These are phyloP conservation scores for Eucalyptus pauciflora DNA, from an alignment of 345 rosid genomes.

Conservation along the genomic window DNA sequence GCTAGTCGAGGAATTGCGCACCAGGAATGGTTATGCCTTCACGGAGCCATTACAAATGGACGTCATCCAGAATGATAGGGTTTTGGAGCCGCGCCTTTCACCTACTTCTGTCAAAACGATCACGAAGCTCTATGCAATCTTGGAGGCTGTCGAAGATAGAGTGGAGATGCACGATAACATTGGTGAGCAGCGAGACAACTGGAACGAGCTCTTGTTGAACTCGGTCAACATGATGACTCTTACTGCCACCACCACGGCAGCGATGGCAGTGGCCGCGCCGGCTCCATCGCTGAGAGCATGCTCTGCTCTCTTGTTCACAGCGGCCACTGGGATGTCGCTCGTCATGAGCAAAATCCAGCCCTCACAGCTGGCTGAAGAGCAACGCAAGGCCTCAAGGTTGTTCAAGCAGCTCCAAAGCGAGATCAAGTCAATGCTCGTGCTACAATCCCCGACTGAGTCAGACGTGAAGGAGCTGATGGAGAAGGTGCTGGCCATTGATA, in stretches of 20 bases:
- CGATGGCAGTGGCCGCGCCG: background rate
- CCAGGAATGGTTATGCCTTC: too few species aligned
- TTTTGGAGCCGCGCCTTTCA: background rate
- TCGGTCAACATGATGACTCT: constrained; percentile 63
- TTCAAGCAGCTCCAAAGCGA: background rate
- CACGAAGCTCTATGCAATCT: constrained; percentile 21
- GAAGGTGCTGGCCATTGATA: constrained; percentile 25
- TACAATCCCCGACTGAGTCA: background rate
- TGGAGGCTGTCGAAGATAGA: constrained; percentile 49
- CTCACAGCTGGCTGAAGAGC: background rate
- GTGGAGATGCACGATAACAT: constrained; percentile 64
- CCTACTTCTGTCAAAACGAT: background rate
- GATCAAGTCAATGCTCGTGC: background rate
- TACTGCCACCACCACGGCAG: constrained; percentile 21
- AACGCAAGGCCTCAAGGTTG: background rate
- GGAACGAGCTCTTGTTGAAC: constrained; percentile 51
- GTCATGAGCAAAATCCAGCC: constrained; percentile 5
- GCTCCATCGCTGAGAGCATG: background rate
- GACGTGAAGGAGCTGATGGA: constrained; percentile 7
- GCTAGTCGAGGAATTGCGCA: too few species aligned
- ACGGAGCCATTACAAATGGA: too few species aligned
- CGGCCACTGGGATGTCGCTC: background rate
- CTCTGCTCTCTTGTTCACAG: background rate
- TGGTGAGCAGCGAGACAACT: constrained; percentile 50
- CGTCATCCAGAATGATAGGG: too few species aligned